Conservation (phyloP, 306 rosid genomes). For the Styphnolobium japonicum region DNA sequence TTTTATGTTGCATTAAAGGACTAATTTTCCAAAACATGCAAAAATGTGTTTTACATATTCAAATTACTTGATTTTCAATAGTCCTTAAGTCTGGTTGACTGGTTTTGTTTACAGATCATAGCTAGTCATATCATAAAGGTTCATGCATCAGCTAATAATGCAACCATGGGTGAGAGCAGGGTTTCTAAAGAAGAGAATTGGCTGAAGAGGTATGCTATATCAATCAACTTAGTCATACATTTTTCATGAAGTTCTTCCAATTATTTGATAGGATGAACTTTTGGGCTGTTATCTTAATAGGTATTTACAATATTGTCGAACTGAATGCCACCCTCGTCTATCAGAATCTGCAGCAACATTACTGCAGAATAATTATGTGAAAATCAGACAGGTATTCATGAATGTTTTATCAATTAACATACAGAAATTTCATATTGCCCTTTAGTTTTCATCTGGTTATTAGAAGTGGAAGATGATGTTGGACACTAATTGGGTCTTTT, state of each 20-base stretch:
- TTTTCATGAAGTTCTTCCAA: conserved; percentile 4
- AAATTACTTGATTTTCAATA: not conserved
- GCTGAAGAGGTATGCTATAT: conserved; percentile 74
- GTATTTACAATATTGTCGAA: conserved; percentile 86
- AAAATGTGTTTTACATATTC: conserved; percentile 13
- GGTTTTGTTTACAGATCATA: conserved; percentile 60
- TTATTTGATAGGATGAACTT: conserved; percentile 17
- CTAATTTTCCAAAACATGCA: conserved; percentile 1
- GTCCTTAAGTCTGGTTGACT: conserved; percentile 20
- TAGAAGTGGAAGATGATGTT: not conserved
- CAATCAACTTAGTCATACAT: not conserved
- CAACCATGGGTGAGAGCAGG: conserved; percentile 54
- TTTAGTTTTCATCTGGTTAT: conserved; percentile 1
- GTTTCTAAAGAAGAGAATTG: conserved; percentile 79
- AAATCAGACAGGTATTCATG: conserved; percentile 90
- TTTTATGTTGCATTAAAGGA: not conserved
- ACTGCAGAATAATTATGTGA: conserved; percentile 79
- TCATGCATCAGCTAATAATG: conserved; percentile 69
- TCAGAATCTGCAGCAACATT: conserved; percentile 72
- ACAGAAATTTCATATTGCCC: not conserved
- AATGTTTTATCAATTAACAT: conserved; percentile 8
- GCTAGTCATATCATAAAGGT: conserved; percentile 90
- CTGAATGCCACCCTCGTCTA: conserved; percentile 74
- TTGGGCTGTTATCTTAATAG: conserved; percentile 44
- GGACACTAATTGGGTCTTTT: not conserved